These are phyloP conservation scores for Amauroascus niger DNA, from an alignment of 2,329 filamentous ascomycete genomes.

Conservation along the genomic window DNA sequence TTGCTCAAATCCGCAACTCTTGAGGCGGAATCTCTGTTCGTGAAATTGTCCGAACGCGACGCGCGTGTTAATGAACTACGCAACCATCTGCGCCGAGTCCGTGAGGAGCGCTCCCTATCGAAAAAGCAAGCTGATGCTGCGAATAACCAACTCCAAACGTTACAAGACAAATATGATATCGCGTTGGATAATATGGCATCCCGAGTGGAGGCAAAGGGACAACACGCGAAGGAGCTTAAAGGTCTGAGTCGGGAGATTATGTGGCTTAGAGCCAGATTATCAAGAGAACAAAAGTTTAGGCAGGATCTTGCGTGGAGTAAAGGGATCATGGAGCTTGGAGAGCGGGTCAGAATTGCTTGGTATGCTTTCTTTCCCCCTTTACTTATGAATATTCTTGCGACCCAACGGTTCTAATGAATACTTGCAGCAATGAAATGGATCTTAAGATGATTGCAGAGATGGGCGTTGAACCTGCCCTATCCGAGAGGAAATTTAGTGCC, in stretches of 20 bases:
- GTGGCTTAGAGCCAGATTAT: conserved; percentile 74
- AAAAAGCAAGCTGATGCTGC: conserved; percentile 34
- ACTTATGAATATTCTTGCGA: neutral
- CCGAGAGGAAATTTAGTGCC: conserved; percentile 24
- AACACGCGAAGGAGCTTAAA: conserved; percentile 56
- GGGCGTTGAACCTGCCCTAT: conserved; percentile 48
- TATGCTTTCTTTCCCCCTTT: conserved; percentile 44
- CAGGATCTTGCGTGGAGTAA: conserved; percentile 78
- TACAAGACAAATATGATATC: conserved; percentile 55
- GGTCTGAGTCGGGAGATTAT: conserved; percentile 83
- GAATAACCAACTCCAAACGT: conserved; percentile 35
- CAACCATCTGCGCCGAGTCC: conserved; percentile 54
- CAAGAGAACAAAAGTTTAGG: conserved; percentile 70
- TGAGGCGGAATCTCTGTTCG: conserved; percentile 56
- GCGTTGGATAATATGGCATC: conserved; percentile 41
- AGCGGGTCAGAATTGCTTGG: conserved; percentile 58
- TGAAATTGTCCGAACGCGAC: conserved; percentile 61
- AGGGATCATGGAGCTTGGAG: conserved; percentile 73
- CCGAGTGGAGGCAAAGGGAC: conserved; percentile 36
- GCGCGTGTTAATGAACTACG: conserved; percentile 49
- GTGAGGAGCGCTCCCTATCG: conserved; percentile 38
- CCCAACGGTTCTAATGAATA: conserved; percentile 15
- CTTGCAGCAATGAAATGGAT: conserved; percentile 74
- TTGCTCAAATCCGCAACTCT: conserved; percentile 40
- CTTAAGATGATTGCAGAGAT: conserved; percentile 77